A percentile compares a stretch with the other conserved stretches of the same genome.
These are phyloP conservation scores for Trichoderma sp. DNA, from an alignment of 2,329 filamentous ascomycete genomes.

Conservation along the genomic window DNA sequence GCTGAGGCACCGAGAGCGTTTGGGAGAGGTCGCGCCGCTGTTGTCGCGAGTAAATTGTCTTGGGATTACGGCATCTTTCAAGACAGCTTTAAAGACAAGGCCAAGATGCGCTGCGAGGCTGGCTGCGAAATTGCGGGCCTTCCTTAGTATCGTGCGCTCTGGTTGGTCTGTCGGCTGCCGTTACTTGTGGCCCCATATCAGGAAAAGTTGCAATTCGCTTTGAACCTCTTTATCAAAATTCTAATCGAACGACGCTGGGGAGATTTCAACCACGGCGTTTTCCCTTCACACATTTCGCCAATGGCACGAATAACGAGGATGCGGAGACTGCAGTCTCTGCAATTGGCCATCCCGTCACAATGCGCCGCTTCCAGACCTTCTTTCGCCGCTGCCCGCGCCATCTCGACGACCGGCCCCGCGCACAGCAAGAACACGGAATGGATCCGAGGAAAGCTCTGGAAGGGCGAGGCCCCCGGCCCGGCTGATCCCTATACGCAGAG, in stretches of 20 bases:
- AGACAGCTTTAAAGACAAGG: background rate
- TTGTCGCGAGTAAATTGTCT: background rate
- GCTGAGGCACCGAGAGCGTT: background rate
- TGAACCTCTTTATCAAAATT: background rate
- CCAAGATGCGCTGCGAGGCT: background rate
- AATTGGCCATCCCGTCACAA: constrained; percentile 26
- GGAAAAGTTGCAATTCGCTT: constrained; percentile 22
- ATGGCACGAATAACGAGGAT: constrained; percentile 45
- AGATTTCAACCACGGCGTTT: background rate
- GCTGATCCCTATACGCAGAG: constrained; percentile 41
- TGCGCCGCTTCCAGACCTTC: constrained; percentile 27
- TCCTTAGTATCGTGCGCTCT: constrained; percentile 24
- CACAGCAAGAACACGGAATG: constrained; percentile 37
- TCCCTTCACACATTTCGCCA: constrained; percentile 21
- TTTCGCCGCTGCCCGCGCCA: constrained; percentile 28
- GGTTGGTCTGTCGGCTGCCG: constrained; percentile 26
- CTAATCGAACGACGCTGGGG: background rate
- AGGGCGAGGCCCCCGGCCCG: constrained; percentile 38
- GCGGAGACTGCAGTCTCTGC: constrained; percentile 35
- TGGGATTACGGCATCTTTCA: background rate
- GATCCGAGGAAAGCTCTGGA: constrained; percentile 41
- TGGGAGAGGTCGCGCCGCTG: background rate
- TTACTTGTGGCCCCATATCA: background rate
- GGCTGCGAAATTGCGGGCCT: background rate
- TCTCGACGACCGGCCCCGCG: constrained; percentile 36